A percentile compares a stretch with the other conserved stretches of the same genome.
Conservation (phyloP, 208 protist genomes). For the Sergeia podlipaevii region DNA sequence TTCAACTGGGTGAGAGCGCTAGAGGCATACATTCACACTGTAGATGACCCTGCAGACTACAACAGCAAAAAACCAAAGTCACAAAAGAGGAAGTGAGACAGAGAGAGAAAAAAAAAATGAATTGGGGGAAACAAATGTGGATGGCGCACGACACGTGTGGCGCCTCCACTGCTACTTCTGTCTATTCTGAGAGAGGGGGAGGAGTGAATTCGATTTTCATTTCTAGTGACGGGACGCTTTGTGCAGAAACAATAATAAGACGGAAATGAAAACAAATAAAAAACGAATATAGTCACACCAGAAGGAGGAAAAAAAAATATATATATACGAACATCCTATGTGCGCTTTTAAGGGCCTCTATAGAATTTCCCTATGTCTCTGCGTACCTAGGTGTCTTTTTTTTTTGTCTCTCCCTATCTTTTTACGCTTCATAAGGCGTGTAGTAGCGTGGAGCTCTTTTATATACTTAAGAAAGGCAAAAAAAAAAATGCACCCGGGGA, state of each 20-base stretch:
- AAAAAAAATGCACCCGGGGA: too few species aligned
- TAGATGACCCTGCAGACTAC: conserved; percentile 43
- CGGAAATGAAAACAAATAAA: background rate
- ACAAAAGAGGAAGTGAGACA: conserved; percentile 12
- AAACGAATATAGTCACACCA: background rate
- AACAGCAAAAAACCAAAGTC: conserved; percentile 6
- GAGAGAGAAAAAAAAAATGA: conserved; percentile 2
- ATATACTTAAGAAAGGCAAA: too few species aligned
- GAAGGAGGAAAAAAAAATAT: background rate
- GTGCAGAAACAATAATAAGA: background rate
- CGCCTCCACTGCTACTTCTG: too few species aligned
- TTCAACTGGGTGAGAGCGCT: conserved; percentile 25
- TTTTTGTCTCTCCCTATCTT: conserved; percentile 3
- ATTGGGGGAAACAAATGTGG: too few species aligned
- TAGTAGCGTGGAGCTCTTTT: too few species aligned
- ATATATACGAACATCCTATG: too few species aligned
- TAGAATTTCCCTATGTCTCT: too few species aligned
- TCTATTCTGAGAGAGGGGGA: background rate
- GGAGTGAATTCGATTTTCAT: background rate
- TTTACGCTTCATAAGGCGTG: too few species aligned
- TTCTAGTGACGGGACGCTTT: background rate
- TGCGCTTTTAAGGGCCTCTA: too few species aligned
- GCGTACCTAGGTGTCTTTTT: background rate
- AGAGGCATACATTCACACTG: conserved; percentile 35
- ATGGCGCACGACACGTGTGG: too few species aligned